These are phyloP conservation scores for Gentiana macrophylla DNA, from an alignment of 257 asterid genomes.

Conservation along the genomic window DNA sequence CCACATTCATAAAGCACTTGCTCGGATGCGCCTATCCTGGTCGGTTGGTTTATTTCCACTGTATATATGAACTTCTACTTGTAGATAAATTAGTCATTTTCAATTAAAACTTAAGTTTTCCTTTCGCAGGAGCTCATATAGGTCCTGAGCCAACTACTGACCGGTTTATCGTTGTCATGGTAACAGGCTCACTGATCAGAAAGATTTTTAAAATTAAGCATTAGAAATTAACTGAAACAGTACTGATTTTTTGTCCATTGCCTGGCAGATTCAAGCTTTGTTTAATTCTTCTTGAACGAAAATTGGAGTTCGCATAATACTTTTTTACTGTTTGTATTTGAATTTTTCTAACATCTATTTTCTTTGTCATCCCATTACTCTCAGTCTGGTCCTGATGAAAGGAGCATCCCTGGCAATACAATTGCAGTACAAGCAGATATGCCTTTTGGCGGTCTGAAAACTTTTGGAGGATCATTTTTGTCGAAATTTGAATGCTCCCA, in stretches of 20 bases:
- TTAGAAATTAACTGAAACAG: too few species aligned
- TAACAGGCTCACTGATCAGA: constrained; percentile 11
- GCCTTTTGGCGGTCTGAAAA: constrained; percentile 74
- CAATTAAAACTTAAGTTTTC: constrained; percentile 12
- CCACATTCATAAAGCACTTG: constrained; percentile 86
- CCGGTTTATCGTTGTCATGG: constrained; percentile 88
- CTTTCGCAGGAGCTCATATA: constrained; percentile 76
- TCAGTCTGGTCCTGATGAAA: constrained; percentile 91
- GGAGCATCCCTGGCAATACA: constrained; percentile 97
- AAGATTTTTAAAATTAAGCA: too few species aligned
- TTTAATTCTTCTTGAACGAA: not conserved
- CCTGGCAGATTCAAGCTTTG: not conserved
- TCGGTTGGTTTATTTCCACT: constrained; percentile 35
- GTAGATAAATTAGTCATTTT: not conserved
- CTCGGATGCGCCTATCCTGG: constrained; percentile 85
- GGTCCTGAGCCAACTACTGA: constrained; percentile 99
- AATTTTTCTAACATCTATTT: not conserved
- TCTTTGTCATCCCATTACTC: not conserved
- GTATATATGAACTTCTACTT: constrained; percentile 4
- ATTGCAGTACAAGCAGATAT: constrained; percentile 78
- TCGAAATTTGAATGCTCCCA: constrained; percentile 96
- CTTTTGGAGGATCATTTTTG: constrained; percentile 84
- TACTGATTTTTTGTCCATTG: too few species aligned
- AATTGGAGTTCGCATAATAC: not conserved
- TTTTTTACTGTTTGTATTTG: not conserved